A percentile compares a stretch with the other conserved stretches of the same genome.
Evolutionary conservation across 1,139 yeast species (phyloP).

Genomic region (Candida tropicalis): DNA sequence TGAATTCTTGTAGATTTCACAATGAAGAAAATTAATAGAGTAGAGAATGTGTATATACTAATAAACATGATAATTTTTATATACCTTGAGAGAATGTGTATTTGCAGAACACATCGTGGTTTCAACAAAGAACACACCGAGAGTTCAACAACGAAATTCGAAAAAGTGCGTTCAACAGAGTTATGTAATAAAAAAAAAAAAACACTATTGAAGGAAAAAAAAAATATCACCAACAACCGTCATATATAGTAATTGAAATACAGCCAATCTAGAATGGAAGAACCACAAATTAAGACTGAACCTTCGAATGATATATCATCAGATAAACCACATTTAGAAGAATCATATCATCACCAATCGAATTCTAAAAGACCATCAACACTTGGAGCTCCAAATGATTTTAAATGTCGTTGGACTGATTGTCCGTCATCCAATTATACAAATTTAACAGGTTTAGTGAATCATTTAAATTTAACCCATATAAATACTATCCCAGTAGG

Average conservation of each 20-base stretch:
- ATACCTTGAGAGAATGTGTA: too few relatives aligned
- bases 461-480: slow-evolving; percentile 36
- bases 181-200: neutral
- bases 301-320: neutral
- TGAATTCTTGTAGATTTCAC: slow-evolving; percentile 33
- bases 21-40: slow-evolving; percentile 2
- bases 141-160: too few relatives aligned
- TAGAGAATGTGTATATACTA: slow-evolving; percentile 2
- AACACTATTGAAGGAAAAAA: neutral
- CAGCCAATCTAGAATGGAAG: slow-evolving; percentile 1
- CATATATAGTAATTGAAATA: neutral
- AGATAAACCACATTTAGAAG: neutral
- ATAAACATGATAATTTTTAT: neutral
- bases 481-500: slow-evolving; percentile 17
- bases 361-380: slow-evolving; percentile 1
- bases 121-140: too few relatives aligned
- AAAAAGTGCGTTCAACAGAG: too few relatives aligned
- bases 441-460: slow-evolving; percentile 31
- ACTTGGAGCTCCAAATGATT: slow-evolving; percentile 14
- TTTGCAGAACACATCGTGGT: too few relatives aligned
- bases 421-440: slow-evolving; percentile 26
- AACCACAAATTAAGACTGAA: slow-evolving; percentile 4
- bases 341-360: slow-evolving; percentile 1
- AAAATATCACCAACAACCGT: neutral
- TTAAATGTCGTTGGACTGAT: slow-evolving; percentile 38